Evolutionary conservation across 2,329 filamentous ascomycete species (phyloP), one percentile per base, ranked within the genome.

Genomic region (Ceratocystis albifundus): DNA sequence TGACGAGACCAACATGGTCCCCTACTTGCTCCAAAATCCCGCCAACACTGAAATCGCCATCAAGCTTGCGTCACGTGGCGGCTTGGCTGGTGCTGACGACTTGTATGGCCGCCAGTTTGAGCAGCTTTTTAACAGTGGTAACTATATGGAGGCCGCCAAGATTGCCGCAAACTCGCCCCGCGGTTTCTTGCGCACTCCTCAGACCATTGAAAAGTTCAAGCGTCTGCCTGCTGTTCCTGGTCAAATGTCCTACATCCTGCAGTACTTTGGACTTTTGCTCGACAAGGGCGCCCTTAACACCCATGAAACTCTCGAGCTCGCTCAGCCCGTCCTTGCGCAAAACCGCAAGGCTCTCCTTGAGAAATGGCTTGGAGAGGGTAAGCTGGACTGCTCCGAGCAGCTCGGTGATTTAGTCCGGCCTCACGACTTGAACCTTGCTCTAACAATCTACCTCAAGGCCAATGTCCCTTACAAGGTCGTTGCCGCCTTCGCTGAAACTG

Each of bases 151-250:
- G 73, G 94, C 94, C 68, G 94, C 94, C 63, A 96, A 96, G 81
- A 88, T 96, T 71, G 95, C 94, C 57, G 95, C 94, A 63, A 96
- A 95, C 80, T 99, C 94, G 2, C 94, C 94, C 2, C 87, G 93
- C 68, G 94, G 94, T 61, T 99, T 99, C 80, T 81, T 99, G 66
- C 89, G 94, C 70, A 97, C 93, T 1, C 83, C 90, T 25, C 90
- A 96, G 73, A 99, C 94, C 5, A 97, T 99, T 74, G 92, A 96
- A 77, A 87, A 89, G 71, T 95, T 99, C 80, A 97, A 97, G 84
- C 85, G 84, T 66, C 81, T 95, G 17, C 90, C 90, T 15, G 84
- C 87, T 69, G 85, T 89, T 71, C 87, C 87, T 44, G 90, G 90
- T 57, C 89, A 95, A 75, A 90, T 99, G 78, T 96, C 94, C 0